A percentile compares a stretch with the other conserved stretches of the same genome.
These are phyloP conservation scores for Colletotrichum sp. DNA, from an alignment of 2,329 filamentous ascomycete genomes.

Conservation along the genomic window DNA sequence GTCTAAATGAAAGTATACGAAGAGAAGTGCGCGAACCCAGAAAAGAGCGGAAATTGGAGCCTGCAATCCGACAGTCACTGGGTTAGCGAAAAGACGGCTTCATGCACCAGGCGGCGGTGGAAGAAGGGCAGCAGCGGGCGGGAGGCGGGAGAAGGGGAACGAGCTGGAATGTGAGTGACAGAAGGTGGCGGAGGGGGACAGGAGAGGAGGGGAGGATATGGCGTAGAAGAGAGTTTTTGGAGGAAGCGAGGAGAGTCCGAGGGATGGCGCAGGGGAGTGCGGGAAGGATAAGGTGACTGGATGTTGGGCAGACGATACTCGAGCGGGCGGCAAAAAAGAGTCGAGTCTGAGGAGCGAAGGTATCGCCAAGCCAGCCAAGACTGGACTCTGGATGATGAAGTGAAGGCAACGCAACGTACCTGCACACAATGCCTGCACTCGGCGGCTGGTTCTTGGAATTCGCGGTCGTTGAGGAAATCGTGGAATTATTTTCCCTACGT, in stretches of 20 bases:
- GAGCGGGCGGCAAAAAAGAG: background rate
- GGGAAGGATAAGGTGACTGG: constrained; percentile 28
- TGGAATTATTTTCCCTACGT: constrained; percentile 13
- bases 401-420: constrained; percentile 3
- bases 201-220: constrained; percentile 1
- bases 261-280: constrained; percentile 29
- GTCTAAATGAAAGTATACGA: constrained; percentile 34
- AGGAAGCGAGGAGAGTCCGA: constrained; percentile 8
- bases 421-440: constrained; percentile 23
- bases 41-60: constrained; percentile 35
- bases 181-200: constrained; percentile 25
- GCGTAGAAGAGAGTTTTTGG: constrained; percentile 27
- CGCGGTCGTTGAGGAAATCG: background rate
- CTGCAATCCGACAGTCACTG: constrained; percentile 30
- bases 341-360: background rate
- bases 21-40: constrained; percentile 23
- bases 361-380: background rate
- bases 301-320: constrained; percentile 45
- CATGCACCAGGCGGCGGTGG: constrained; percentile 33
- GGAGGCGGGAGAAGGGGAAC: constrained; percentile 20
- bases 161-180: constrained; percentile 13
- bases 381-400: background rate
- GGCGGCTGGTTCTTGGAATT: constrained; percentile 18
- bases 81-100: constrained; percentile 17
- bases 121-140: constrained; percentile 14